Evolutionary conservation across 2,329 filamentous ascomycete genomes (phyloP).

Genomic region (Cytospora schulzeri): DNA sequence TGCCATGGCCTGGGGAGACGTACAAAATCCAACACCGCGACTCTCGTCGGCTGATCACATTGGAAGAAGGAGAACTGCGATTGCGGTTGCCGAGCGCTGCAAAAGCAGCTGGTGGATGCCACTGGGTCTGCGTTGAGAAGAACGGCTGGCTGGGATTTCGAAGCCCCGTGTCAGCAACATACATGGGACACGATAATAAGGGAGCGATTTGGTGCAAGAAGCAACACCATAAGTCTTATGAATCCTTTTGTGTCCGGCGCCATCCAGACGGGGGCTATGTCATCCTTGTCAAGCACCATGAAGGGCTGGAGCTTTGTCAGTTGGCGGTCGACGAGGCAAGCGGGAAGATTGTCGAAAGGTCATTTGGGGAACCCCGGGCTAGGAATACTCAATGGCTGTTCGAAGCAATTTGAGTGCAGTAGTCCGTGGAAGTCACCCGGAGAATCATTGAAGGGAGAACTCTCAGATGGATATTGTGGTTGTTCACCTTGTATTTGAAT

Average conservation of each 20-base stretch:
- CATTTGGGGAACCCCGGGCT: not conserved
- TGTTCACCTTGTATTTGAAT: no score
- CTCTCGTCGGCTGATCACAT: constrained; percentile 4
- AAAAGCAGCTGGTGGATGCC: not conserved
- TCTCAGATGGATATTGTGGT: no score
- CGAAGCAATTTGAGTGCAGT: not conserved
- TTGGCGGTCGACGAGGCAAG: not conserved
- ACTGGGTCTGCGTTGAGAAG: constrained; percentile 15
- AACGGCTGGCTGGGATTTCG: constrained; percentile 17
- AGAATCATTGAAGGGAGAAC: no score
- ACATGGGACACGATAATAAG: not conserved
- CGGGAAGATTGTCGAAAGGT: not conserved
- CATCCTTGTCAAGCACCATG: not conserved
- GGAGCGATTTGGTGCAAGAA: accelerated
- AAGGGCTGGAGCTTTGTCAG: not conserved
- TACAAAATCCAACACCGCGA: constrained; percentile 8
- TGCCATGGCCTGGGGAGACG: not conserved
- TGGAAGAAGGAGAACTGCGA: not conserved
- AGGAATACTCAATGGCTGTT: not conserved
- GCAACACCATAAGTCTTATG: not conserved
- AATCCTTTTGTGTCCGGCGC: not conserved
- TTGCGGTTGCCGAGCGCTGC: not conserved
- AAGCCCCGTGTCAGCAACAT: constrained; percentile 1
- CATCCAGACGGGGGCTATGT: not conserved
- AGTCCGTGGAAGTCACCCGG: no score